phyloP scores from a whole-genome alignment of 768 basidiomycete genomes.

The Suillus subluteus region DNA sequence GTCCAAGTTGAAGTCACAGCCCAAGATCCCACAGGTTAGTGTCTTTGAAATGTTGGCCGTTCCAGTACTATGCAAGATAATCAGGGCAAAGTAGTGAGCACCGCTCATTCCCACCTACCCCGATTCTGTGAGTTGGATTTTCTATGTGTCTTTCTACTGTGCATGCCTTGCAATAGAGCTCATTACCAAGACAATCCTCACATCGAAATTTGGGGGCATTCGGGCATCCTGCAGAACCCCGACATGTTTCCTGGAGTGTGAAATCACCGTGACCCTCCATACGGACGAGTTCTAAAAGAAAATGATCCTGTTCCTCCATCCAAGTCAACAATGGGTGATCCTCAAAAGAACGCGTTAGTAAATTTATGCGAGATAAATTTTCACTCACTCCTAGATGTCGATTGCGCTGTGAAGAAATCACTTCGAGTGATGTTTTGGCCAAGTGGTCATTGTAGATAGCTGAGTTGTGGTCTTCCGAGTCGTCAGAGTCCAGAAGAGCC shows the following conservation, averaged over 20 bases:
- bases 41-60: too few relatives aligned
- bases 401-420: not conserved
- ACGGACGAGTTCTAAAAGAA: conserved; percentile 15
- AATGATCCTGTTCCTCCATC: conserved; percentile 1
- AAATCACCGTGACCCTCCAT: conserved; percentile 9
- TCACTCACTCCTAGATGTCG: not conserved
- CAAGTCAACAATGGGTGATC: conserved; percentile 19
- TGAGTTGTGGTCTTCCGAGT: not conserved
- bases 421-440: not conserved
- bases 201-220: conserved; percentile 9
- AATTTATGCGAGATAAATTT: not conserved
- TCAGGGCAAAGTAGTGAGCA: too few relatives aligned
- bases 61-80: too few relatives aligned
- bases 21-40: too few relatives aligned
- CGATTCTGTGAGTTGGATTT: conserved; percentile 20
- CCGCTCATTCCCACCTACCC: conserved; percentile 5
- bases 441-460: not conserved
- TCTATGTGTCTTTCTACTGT: conserved; percentile 11
- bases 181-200: conserved; percentile 18
- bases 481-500: not conserved
- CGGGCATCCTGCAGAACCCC: not conserved
- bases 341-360: conserved; percentile 23
- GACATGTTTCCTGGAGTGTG: not conserved
- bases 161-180: conserved; percentile 14
- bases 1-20: too few relatives aligned